These are phyloP conservation scores for Colletotrichum godetiae DNA, from an alignment of 2,329 filamentous ascomycete species.

Conservation along the genomic window DNA sequence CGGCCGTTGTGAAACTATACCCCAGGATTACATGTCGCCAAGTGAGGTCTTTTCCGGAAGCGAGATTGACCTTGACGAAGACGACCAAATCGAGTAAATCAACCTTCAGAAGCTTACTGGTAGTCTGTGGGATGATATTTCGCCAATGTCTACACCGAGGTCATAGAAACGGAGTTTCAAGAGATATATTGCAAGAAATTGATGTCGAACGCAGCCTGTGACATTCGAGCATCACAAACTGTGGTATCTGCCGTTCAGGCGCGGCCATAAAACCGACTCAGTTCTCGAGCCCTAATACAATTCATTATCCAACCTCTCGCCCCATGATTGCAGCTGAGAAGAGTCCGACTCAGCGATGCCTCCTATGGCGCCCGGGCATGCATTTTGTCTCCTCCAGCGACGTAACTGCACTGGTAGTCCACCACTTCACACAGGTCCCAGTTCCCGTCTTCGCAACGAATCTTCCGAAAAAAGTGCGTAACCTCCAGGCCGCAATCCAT, in stretches of 20 bases:
- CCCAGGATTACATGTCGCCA: background rate
- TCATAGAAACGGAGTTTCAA: constrained; percentile 9
- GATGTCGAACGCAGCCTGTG: constrained; percentile 29
- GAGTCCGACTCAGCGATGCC: background rate
- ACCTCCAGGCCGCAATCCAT: background rate
- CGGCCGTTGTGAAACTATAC: no score
- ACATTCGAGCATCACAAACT: constrained; percentile 17
- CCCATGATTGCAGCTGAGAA: background rate
- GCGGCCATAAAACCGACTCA: background rate
- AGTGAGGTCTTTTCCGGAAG: background rate
- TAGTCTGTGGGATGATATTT: background rate
- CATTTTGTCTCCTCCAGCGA: background rate
- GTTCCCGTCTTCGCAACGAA: background rate
- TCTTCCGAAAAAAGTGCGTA: background rate
- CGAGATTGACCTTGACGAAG: background rate
- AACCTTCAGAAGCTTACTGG: background rate
- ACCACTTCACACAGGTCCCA: background rate
- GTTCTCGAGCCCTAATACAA: background rate
- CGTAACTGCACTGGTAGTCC: background rate
- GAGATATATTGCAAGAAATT: constrained; percentile 23
- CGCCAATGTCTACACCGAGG: constrained; percentile 1
- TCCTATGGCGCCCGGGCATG: background rate
- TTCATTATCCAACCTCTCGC: constrained; percentile 18
- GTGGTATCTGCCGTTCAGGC: background rate
- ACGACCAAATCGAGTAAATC: background rate